Percentiles rank a stretch among this genome's conserved stretches.
phyloP scores from a whole-genome alignment of 352 stramenopile species.

The Thraustochytrium sp. region DNA sequence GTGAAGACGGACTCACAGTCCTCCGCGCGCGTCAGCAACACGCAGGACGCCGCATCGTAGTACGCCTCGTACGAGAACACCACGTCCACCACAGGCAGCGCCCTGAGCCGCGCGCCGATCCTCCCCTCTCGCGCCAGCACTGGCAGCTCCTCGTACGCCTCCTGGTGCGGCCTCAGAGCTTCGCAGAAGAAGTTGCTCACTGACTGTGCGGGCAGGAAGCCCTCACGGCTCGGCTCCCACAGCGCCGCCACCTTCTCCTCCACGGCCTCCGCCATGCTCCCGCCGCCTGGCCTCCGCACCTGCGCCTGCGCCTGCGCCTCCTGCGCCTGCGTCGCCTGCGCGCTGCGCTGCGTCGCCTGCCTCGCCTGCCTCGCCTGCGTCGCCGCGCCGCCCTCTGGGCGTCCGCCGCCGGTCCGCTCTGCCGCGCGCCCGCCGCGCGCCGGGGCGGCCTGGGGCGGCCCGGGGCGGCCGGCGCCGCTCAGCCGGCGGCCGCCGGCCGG shows the following conservation, averaged over 20 bases:
- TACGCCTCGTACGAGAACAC: constrained; percentile 28
- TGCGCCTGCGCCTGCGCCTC: too few species aligned
- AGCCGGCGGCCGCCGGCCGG: too few species aligned
- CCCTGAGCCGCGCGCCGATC: background rate
- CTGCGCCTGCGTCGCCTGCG: too few species aligned
- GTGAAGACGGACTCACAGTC: constrained; percentile 5
- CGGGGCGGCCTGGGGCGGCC: too few species aligned
- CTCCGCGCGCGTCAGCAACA: background rate
- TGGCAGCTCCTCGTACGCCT: background rate
- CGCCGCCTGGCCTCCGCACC: too few species aligned
- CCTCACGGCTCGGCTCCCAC: background rate
- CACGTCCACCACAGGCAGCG: background rate
- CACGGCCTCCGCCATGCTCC: too few species aligned
- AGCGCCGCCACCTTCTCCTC: background rate
- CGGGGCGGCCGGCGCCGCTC: too few species aligned
- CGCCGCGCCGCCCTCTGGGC: too few species aligned
- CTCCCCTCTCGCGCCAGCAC: background rate
- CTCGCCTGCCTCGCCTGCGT: too few species aligned
- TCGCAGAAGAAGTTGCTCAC: background rate
- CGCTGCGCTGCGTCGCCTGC: too few species aligned
- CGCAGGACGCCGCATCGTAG: constrained; percentile 12
- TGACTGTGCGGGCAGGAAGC: background rate
- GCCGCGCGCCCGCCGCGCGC: too few species aligned
- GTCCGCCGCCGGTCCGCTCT: too few species aligned
- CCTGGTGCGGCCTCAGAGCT: background rate